Base-by-base conservation (phyloP, 2,329 filamentous ascomycete genomes). In the Arthrobotrys megalospora region DNA sequence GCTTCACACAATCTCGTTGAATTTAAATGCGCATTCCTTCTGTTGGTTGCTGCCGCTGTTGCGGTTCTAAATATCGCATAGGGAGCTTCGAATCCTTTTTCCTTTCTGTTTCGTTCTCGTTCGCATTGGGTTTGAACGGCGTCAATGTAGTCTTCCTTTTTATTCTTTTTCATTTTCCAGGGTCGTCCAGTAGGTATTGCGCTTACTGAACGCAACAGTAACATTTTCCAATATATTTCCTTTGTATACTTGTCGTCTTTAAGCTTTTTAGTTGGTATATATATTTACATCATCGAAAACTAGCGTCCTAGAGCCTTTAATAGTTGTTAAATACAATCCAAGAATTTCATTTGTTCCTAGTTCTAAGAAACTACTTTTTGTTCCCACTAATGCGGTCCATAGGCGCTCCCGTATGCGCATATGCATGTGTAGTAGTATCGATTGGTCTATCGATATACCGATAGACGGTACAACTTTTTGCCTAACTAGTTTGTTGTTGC, bases 51-150 rank as follows among this genome's bases (percentile, higher is more conserved):
- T 12, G 68, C 16, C 7, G 36, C 55, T 10, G 21, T 58, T 48
- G 47, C 34, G 3, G 10, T 28, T 8, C 28, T 72, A 4, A 55
- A 47, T 11, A n/a, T 55, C 11, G 16, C 60, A 10, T 53, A 53
- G 19, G 19, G 5, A 6, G 48, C 12, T 28, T 41, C 16, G 6
- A 6, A 4, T 4, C 34, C 7, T 38, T 38, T 36, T 58, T 36
- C 32, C 3, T 36, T 58, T 58, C 3, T 19, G 11, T 28, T 55
- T 36, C 5, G n/a, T 32, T 43, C 12, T 60, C 24, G 34, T 19
- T 60, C 24, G 34, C 36, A 60, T 60, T 60, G 19, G 16, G 36
- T 14, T 28, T 60, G 8, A 60, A 41, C 19, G 60, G 60, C 60
- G 60, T 36, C n/a, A 32, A 38, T 38, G 12, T 38, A 28, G 21